Conservation (phyloP, 805 yeast species). For the Candida chauliodis region DNA sequence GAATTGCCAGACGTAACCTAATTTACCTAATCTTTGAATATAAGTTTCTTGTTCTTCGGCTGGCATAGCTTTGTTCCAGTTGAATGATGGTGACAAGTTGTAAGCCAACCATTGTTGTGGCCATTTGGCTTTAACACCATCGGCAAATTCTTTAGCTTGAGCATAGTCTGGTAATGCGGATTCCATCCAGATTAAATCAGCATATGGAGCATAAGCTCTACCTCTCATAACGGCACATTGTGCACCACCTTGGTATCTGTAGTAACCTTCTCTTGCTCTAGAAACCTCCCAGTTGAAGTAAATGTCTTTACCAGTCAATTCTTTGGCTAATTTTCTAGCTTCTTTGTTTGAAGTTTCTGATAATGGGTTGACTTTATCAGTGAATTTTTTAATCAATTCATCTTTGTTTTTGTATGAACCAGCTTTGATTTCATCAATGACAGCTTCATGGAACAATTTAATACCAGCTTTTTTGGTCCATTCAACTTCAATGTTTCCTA, state of each 20-base stretch:
- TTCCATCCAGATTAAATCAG: slow-evolving; percentile 98
- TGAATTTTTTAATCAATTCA: slow-evolving; percentile 61
- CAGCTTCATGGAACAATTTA: slow-evolving; percentile 88
- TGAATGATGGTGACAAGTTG: slow-evolving; percentile 95
- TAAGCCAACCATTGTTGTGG: slow-evolving; percentile 97
- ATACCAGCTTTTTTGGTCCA: slow-evolving; percentile 84
- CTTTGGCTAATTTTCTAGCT: slow-evolving; percentile 72
- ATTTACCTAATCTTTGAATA: slow-evolving; percentile 76
- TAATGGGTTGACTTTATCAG: slow-evolving; percentile 66
- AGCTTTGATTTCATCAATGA: slow-evolving; percentile 70
- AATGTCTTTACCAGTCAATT: slow-evolving; percentile 75
- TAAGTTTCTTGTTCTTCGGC: slow-evolving; percentile 85
- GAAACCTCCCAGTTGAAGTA: slow-evolving; percentile 94
- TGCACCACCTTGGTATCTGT: slow-evolving; percentile 94
- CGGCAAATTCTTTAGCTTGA: slow-evolving; percentile 93
- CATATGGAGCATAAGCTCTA: slow-evolving; percentile 90
- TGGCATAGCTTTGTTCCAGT: slow-evolving; percentile 95
- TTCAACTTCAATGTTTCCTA: slow-evolving; percentile 71
- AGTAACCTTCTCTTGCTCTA: slow-evolving; percentile 95
- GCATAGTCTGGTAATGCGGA: slow-evolving; percentile 88
- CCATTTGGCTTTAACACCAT: slow-evolving; percentile 74
- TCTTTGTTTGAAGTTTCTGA: slow-evolving; percentile 73
- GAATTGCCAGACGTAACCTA: slow-evolving; percentile 97
- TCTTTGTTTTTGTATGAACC: slow-evolving; percentile 59
- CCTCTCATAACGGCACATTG: slow-evolving; percentile 97